Base-by-base conservation (phyloP, 2,329 filamentous ascomycete species). In the Rhinocladiella similis region DNA sequence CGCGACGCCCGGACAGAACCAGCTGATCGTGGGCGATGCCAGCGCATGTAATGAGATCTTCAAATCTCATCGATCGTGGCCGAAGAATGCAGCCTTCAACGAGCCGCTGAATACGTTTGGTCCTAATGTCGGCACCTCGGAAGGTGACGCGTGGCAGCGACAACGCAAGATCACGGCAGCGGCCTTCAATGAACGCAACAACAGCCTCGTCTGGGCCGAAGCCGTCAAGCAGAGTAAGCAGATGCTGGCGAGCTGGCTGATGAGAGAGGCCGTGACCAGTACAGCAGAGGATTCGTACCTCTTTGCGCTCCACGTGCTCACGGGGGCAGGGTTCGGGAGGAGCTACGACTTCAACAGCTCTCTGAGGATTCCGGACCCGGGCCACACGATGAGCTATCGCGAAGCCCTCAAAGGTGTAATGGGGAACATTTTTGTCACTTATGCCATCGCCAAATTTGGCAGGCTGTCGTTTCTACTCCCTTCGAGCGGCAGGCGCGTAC, bases 161-260 rank as follows among this genome's bases (percentile, higher is more conserved):
- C 75, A 79, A 50, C 69, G 76, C 14, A 73, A 71, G 47, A 64
- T 76, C 19, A 75, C 72, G 1, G 69, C 72, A 3, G 66, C 72
- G 1, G 68, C 70, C 5, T 78, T 79, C 65, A 77, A 73, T 47
- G 75, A 79, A 55, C 68, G 70, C 33, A 74, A 71, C 41, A 76
- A 70, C 33, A 54, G 56, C 4, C 60, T 72, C 1, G 75, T 78
- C 2, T 76, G 73, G 72, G 50, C 61, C 7, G 70, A 73, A 54
- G 61, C 69, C 16, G 48, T 70, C 13, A 56, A 57, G 1, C 72
- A 75, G 56, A 59, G 66, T 0, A 56, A 47, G 9, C 65, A 69
- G 12, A 70, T 74, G 70, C 47, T 68, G 25, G n/a, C n/a, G 41
- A 64, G n/a, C 6, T 53, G 49, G 49, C 12, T 46, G 25, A 22